Evolutionary conservation across 2,329 filamentous ascomycete genomes (phyloP), one percentile per base, ranked within the genome.

Genomic region (Penicillium sclerotigenum): DNA sequence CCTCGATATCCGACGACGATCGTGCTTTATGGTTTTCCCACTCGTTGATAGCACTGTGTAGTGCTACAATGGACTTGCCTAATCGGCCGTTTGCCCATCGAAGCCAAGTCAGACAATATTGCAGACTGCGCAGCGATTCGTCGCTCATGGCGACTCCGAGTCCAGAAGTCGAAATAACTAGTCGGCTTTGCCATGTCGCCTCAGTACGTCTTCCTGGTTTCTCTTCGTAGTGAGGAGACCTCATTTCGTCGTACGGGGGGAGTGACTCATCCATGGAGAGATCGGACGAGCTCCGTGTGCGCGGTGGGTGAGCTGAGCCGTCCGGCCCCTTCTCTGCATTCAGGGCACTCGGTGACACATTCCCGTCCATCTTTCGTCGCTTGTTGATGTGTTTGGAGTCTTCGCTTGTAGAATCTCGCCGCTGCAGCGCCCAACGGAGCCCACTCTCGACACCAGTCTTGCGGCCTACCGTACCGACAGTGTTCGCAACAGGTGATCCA

Each of bases 61-160:
- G 75, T 3, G 87, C 87, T 16, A 82, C 79, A 60, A 96, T 89
- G 0, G 91, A 83, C 46, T 86, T 85, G 45, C 87, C 86, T 54
- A 97, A 86, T 69, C 91, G 89, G 7, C 85, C 86, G 59, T 96
- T 96, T 1, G 90, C 90, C 81, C 87, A 88, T 26, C 87, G 83
- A 45, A 97, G 79, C 81, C 91, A 89, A 24, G 83, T 82, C 2
- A 97, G 78, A 61, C 92, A 97, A 66, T 91, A 93, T 65, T 90
- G 91, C 40, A 99, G 78, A 59, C 88, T 94, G 49, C 87, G 84
- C 9, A 97, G 77, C 22, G 90, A 96, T 67, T 94, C 88, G 18
- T 95, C 88, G 66, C 89, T 95, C 82, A 99, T 91, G 1, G 94
- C 91, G 16, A 96, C 87, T 60, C 91, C 91, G 0, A 97, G 81